phyloP scores from a whole-genome alignment of 2,329 filamentous ascomycete genomes.

The Akanthomyces lecanii region DNA sequence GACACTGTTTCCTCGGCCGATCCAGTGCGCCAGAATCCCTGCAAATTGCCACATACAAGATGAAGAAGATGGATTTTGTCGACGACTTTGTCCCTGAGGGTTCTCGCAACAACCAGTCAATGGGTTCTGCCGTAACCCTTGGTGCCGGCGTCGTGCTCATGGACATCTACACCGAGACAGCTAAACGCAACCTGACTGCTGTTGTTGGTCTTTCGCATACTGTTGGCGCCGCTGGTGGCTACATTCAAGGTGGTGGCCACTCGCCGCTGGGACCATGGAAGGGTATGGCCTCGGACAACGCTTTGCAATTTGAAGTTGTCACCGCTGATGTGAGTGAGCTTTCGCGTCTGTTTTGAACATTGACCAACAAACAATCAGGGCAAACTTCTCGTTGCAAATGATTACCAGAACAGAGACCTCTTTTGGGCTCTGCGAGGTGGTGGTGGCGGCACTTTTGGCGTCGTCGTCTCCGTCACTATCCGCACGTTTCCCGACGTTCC shows the following conservation, averaged over 20 bases:
- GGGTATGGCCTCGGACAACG: conserved; percentile 34
- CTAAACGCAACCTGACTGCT: conserved; percentile 22
- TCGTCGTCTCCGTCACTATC: conserved; percentile 40
- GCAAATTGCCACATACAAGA: conserved; percentile 32
- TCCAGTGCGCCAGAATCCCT: conserved; percentile 30
- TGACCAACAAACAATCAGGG: conserved; percentile 20
- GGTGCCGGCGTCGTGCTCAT: conserved; percentile 26
- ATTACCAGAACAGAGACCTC: conserved; percentile 35
- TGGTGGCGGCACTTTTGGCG: conserved; percentile 41
- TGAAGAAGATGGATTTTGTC: conserved; percentile 27
- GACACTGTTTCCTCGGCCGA: conserved; percentile 33
- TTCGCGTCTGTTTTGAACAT: not conserved
- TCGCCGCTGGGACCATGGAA: conserved; percentile 29
- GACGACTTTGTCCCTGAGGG: conserved; percentile 24
- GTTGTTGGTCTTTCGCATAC: conserved; percentile 28
- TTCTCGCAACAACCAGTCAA: conserved; percentile 3
- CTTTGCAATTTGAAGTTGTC: conserved; percentile 31
- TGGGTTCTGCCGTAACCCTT: conserved; percentile 26
- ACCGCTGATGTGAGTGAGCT: conserved; percentile 29
- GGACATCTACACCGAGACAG: conserved; percentile 24
- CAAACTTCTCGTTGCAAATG: conserved; percentile 29
- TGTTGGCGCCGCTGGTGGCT: conserved; percentile 28
- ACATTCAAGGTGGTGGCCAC: conserved; percentile 32
- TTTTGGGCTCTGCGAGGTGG: conserved; percentile 46
- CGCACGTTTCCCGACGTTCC: conserved; percentile 37